Conservation (phyloP, 2,329 filamentous ascomycete species). For the Madurella fahalii region DNA sequence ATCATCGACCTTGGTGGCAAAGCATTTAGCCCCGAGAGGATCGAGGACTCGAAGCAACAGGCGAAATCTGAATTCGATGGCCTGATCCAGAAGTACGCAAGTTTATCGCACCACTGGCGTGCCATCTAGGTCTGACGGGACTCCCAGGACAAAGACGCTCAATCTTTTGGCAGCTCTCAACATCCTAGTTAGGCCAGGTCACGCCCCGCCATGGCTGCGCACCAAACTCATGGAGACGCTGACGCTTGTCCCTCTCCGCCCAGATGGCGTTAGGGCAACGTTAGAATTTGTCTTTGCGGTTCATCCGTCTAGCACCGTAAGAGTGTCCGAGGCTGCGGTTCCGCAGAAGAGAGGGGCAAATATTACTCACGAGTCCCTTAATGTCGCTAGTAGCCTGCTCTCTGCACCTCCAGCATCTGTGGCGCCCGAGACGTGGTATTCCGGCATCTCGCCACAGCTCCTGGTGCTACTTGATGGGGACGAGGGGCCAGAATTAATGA, state of each 20-base stretch:
- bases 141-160: constrained; percentile 42
- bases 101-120: constrained; percentile 7
- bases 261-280: constrained; percentile 61
- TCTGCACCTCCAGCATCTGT: constrained; percentile 55
- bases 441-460: constrained; percentile 57
- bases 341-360: constrained; percentile 56
- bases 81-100: constrained; percentile 46
- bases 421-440: constrained; percentile 55
- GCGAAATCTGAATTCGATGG: constrained; percentile 41
- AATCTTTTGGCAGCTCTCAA: constrained; percentile 59
- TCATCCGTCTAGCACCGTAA: constrained; percentile 51
- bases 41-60: constrained; percentile 29
- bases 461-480: constrained; percentile 57
- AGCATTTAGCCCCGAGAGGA: constrained; percentile 45
- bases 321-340: constrained; percentile 36
- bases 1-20: constrained; percentile 41
- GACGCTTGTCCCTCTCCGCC: constrained; percentile 56
- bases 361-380: constrained; percentile 65
- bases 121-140: constrained; percentile 26
- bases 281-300: constrained; percentile 69
- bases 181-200: constrained; percentile 57
- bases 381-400: constrained; percentile 58
- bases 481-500: constrained; percentile 54
- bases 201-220: constrained; percentile 58
- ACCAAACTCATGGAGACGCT: constrained; percentile 53